Evolutionary conservation across 1,139 yeast genomes (phyloP), one percentile per base, ranked within the genome.

Genomic region (Protomyces inouyei): DNA sequence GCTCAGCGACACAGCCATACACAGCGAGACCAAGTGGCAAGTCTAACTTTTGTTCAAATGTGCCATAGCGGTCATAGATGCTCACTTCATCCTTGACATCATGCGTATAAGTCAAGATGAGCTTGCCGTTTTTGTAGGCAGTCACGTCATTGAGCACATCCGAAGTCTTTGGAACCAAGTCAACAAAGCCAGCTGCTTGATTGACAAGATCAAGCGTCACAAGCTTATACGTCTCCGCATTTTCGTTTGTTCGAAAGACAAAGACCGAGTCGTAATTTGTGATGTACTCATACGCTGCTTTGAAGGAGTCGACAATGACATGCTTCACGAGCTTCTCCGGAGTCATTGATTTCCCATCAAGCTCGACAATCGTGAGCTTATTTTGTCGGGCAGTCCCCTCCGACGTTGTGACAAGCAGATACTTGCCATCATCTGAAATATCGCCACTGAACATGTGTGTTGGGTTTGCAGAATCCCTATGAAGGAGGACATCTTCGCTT

Each of bases 241-340:
- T 51, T 6, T 60, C 60, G 25, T 60, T 60, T 14, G 60, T 54
- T 8, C 36, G 38, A 36, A 60, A 60, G 43, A 60, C 57, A 21
- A 60, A 32, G 38, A 52, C 54, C 14, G 64, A 43, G 10, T 52
- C 60, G 32, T 60, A 54, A n/a, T 57, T 45, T 21, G 64, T 60
- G 72, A 89, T 88, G 73, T 86, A 83, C 70, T 79, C 79, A 85
- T 88, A 88, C 75, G 88, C 93, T 66, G 92, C 84, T 74, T 88
- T 82, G 79, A 88, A 88, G 68, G 88, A 81, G 74, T 85, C 88
- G 71, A 86, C 87, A 78, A 89, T 89, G 71, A 87, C 91, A 70
- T 88, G 82, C 73, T 84, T 86, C 67, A 85, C 84, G 74, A 88
- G 40, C 16, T 59, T 52, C 23, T 40, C 52, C 5, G 32, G 32